Conservation (phyloP, 2,329 filamentous ascomycete species). For the Aspergillus chevalieri region DNA sequence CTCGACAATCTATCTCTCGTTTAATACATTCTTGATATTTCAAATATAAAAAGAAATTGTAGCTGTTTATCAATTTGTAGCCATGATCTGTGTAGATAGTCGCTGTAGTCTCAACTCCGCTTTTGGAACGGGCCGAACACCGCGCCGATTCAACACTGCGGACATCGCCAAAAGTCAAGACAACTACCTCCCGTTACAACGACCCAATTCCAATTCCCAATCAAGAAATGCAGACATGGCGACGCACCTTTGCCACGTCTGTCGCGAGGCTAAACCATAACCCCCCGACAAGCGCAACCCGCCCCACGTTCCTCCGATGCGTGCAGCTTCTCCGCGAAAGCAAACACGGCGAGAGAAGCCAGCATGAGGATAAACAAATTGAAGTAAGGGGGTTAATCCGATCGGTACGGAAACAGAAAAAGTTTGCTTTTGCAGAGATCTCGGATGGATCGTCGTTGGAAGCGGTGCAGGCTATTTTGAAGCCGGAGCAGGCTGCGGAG, state of each 20-base stretch:
- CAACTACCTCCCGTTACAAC: slow-evolving; percentile 6
- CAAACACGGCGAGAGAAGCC: slow-evolving; percentile 17
- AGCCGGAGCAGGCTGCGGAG: slow-evolving; percentile 65
- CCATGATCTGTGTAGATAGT: too few relatives aligned
- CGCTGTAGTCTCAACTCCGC: slow-evolving; percentile 5
- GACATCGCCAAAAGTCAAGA: slow-evolving; percentile 3
- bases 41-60: too few relatives aligned
- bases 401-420: slow-evolving; percentile 81
- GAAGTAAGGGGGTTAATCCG: slow-evolving; percentile 73
- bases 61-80: too few relatives aligned
- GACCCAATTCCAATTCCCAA: neutral
- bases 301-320: slow-evolving; percentile 28
- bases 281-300: slow-evolving; percentile 7
- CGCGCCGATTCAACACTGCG: neutral
- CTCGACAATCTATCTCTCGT: slow-evolving; percentile 4
- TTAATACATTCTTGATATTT: neutral
- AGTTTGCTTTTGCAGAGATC: slow-evolving; percentile 73
- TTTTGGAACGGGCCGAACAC: too few relatives aligned
- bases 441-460: slow-evolving; percentile 79
- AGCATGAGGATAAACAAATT: slow-evolving; percentile 38
- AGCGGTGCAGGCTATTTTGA: slow-evolving; percentile 73
- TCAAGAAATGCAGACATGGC: slow-evolving; percentile 36
- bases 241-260: slow-evolving; percentile 33
- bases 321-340: slow-evolving; percentile 33
- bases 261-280: slow-evolving; percentile 26